Evolutionary conservation across 163 green algal species (phyloP).

Genomic region (Chlamydomonas reinhardtii): DNA sequence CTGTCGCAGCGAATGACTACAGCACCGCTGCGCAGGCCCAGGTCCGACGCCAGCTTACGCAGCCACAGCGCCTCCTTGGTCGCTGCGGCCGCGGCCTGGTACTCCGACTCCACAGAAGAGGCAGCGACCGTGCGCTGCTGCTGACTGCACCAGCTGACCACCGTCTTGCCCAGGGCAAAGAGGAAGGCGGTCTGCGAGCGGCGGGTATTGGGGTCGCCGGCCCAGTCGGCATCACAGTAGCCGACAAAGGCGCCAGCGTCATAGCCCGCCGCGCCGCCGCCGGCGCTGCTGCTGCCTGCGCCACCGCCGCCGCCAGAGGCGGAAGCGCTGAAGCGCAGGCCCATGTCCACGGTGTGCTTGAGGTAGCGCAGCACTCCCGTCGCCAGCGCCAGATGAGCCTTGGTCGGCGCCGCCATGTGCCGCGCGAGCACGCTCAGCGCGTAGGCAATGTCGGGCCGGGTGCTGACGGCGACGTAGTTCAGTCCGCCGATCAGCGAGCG

Average conservation of each 20-base stretch:
- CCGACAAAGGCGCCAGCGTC: too few species aligned
- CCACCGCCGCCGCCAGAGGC: too few species aligned
- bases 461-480: conserved; percentile 58
- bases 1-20: conserved; percentile 29
- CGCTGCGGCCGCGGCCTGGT: conserved; percentile 60
- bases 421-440: conserved; percentile 52
- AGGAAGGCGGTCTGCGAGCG: conserved; percentile 57
- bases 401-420: conserved; percentile 52
- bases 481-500: conserved; percentile 55
- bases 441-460: conserved; percentile 61
- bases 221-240: conserved; percentile 65
- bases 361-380: conserved; percentile 61
- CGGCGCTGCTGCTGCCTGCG: too few species aligned
- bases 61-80: conserved; percentile 66
- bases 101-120: conserved; percentile 67
- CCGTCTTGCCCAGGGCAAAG: conserved; percentile 54
- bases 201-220: conserved; percentile 50
- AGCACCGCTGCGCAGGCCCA: not conserved
- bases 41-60: conserved; percentile 43
- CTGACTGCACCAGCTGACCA: conserved; percentile 61
- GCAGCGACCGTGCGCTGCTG: conserved; percentile 61
- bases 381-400: conserved; percentile 53
- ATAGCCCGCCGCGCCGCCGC: too few species aligned
- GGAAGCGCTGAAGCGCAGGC: conserved; percentile 50
- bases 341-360: conserved; percentile 25